These are phyloP conservation scores for Quillaja saponaria DNA, from an alignment of 306 rosid genomes.

Conservation along the genomic window DNA sequence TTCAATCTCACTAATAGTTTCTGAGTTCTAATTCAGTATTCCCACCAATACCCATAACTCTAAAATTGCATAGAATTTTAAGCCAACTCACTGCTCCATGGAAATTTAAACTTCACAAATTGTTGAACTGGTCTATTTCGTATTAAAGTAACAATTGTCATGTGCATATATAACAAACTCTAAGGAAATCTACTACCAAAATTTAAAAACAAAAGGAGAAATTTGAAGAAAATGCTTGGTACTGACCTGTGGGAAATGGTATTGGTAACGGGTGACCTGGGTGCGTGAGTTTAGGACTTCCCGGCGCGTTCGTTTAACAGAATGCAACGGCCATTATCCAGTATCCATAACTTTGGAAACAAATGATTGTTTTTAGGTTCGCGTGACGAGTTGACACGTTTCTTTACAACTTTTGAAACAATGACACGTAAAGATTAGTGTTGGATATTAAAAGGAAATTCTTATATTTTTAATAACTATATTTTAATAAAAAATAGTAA, in stretches of 20 bases:
- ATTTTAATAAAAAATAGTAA: background rate
- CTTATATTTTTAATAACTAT: background rate
- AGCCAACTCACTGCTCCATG: too few relatives aligned
- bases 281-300: too few relatives aligned
- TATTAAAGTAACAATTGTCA: constrained; percentile 2
- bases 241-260: background rate
- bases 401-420: background rate
- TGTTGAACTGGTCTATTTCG: too few relatives aligned
- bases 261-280: background rate
- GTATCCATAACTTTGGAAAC: too few relatives aligned
- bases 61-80: too few relatives aligned
- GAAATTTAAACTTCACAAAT: too few relatives aligned
- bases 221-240: too few relatives aligned
- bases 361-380: background rate
- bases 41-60: too few relatives aligned
- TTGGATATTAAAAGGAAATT: background rate
- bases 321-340: background rate
- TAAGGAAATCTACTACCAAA: constrained; percentile 22
- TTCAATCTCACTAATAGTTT: too few relatives aligned
- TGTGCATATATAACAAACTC: too few relatives aligned
- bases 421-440: constrained; percentile 25
- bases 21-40: too few relatives aligned
- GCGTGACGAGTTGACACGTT: constrained; percentile 31
- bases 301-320: background rate
- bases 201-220: constrained; percentile 3